A percentile compares a stretch with the other conserved stretches of the same genome.
These are phyloP conservation scores for Aspergillus neoniger DNA, from an alignment of 2,329 filamentous ascomycete species.

Conservation along the genomic window DNA sequence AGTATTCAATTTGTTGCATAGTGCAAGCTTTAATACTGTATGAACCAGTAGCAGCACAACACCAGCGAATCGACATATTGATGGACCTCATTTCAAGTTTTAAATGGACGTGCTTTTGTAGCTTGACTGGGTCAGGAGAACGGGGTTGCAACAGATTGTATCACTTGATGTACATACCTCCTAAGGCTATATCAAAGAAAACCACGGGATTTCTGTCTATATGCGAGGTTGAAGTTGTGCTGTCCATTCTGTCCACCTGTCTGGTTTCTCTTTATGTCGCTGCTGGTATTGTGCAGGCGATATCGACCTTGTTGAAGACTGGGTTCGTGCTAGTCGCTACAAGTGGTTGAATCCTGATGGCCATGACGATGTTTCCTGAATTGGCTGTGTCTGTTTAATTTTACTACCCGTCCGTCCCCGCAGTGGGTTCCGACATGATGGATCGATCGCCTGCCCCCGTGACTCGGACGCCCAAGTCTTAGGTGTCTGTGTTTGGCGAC, in stretches of 20 bases:
- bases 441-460: slow-evolving; percentile 1
- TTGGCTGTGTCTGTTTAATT: neutral
- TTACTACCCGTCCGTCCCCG: neutral
- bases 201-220: slow-evolving; percentile 44
- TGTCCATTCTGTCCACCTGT: slow-evolving; percentile 3
- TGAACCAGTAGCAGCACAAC: neutral
- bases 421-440: neutral
- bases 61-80: neutral
- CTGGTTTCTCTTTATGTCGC: neutral
- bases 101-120: neutral
- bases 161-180: slow-evolving; percentile 38
- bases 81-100: neutral
- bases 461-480: neutral
- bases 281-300: neutral
- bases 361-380: neutral
- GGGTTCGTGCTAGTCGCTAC: neutral
- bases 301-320: neutral
- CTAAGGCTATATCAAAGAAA: slow-evolving; percentile 53
- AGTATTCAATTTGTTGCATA: neutral
- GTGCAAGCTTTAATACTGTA: neutral
- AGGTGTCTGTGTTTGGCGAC: slow-evolving; percentile 1
- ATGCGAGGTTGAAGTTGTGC: neutral
- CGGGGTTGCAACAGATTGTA: neutral
- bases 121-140: neutral
- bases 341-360: neutral